phyloP scores from a whole-genome alignment of 768 basidiomycete genomes.

The Hericium coralloides region DNA sequence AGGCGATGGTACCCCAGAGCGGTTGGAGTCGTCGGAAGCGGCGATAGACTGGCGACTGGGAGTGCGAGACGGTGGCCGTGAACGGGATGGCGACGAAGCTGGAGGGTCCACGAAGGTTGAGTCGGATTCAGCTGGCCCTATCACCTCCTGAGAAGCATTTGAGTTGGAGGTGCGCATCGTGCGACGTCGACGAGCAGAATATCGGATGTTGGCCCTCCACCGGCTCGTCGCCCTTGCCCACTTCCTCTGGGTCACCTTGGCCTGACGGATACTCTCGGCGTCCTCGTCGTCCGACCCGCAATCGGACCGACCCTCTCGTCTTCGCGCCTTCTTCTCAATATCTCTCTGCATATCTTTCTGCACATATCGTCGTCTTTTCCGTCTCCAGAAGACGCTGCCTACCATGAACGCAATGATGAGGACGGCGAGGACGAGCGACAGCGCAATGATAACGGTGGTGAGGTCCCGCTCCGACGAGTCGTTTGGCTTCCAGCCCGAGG shows the following conservation, averaged over 20 bases:
- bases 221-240: slow-evolving; percentile 60
- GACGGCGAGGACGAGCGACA: slow-evolving; percentile 56
- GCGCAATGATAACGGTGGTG: slow-evolving; percentile 29
- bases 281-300: slow-evolving; percentile 25
- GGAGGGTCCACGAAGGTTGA: neutral
- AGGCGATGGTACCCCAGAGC: neutral
- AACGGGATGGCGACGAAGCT: neutral
- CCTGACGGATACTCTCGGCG: slow-evolving; percentile 27
- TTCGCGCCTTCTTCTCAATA: slow-evolving; percentile 39
- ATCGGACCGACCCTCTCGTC: slow-evolving; percentile 21
- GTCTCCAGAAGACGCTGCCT: slow-evolving; percentile 52
- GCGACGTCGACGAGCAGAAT: slow-evolving; percentile 51
- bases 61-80: slow-evolving; percentile 5
- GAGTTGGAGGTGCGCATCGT: slow-evolving; percentile 15
- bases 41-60: neutral
- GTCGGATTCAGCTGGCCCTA: neutral
- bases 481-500: slow-evolving; percentile 15
- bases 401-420: slow-evolving; percentile 55
- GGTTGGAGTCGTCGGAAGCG: neutral
- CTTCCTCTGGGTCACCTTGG: slow-evolving; percentile 42
- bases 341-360: slow-evolving; percentile 33
- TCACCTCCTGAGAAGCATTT: neutral
- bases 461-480: neutral
- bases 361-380: slow-evolving; percentile 23
- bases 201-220: slow-evolving; percentile 58